A percentile compares a stretch with the other conserved stretches of the same genome.
phyloP scores from a whole-genome alignment of 768 basidiomycete genomes.

The Mrakia gelida region DNA sequence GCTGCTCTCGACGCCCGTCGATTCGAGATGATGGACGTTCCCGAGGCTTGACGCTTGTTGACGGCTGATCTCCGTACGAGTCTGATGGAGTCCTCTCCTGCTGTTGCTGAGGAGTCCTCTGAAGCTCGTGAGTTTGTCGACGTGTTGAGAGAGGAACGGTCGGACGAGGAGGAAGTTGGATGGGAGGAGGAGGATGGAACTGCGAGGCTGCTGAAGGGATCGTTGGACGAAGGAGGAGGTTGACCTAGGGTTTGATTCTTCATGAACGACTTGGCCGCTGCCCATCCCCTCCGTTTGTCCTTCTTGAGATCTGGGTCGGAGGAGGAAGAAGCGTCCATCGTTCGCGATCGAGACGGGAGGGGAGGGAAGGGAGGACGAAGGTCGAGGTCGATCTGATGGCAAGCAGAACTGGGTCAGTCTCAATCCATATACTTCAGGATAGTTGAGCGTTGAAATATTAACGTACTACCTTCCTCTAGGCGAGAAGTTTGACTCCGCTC shows the following conservation, averaged over 20 bases:
- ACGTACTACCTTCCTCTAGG: no score
- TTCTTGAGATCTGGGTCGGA: not conserved
- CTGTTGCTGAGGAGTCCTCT: not conserved
- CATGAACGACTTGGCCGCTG: constrained; percentile 1
- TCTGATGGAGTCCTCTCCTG: not conserved
- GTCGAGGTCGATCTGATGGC: no score
- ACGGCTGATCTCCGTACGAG: not conserved
- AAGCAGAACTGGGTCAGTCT: no score
- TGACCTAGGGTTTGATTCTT: not conserved
- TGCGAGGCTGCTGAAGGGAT: not conserved
- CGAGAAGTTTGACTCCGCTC: no score
- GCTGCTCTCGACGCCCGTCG: not conserved
- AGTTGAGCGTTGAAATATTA: no score
- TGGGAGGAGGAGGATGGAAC: not conserved
- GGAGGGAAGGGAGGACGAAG: not conserved
- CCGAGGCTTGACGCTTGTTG: not conserved
- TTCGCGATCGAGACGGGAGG: not conserved
- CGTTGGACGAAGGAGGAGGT: not conserved
- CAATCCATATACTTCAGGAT: no score
- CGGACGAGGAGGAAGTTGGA: not conserved
- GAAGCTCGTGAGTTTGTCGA: not conserved
- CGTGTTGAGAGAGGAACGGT: not conserved
- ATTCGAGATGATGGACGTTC: not conserved
- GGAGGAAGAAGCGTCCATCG: not conserved
- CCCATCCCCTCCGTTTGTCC: constrained; percentile 1